Base-by-base conservation (phyloP, 495 filamentous ascomycete genomes). In the Pyronema domesticum region DNA sequence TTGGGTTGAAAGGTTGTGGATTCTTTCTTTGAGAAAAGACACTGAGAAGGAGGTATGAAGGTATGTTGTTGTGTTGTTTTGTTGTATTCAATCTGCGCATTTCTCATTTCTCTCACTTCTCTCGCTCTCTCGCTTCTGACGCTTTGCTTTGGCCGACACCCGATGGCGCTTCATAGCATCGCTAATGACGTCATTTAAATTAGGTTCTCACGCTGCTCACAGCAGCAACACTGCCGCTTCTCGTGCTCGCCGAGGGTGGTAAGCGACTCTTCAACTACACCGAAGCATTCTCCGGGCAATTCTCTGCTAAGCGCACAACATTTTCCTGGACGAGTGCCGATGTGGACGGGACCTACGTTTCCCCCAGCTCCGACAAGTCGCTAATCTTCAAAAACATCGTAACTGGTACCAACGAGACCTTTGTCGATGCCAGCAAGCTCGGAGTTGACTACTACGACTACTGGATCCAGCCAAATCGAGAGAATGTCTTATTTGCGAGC, bases 401-500 rank as follows among this genome's bases (percentile, higher is more conserved):
- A 33, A 73, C 68, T 5, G 68, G 68, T n/a, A 64, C 71, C 48
- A 67, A 64, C 44, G 68, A 67, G 23, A 72, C 68, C 0, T 76
- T 77, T 50, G 68, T 76, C 30, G 61, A 68, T 42, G 44, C 62
- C 8, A 58, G 60, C 3, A 60, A 67, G 46, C 47, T 68, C 4
- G 57, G 51, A 0, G 23, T 48, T 34, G 58, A 62, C 18, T 69
- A 67, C 55, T 63, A 61, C 46, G 64, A 69, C 15, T 71, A 67
- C 57, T 63, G 55, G 7, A 72, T 72, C 43, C 68, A 68, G 49
- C 68, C 70, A 0, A 58, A 74, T 52, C 60, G 65, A 3, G 66
- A 67, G n/a, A 68, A 72, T 55, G 69, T 80, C 2, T 61, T 80
- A 11, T 76, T 74, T 62, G 62, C 73, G 4, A 66, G 71, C n/a